phyloP scores from a whole-genome alignment of 2,329 filamentous ascomycete genomes.

The Dactylellina sp. region DNA sequence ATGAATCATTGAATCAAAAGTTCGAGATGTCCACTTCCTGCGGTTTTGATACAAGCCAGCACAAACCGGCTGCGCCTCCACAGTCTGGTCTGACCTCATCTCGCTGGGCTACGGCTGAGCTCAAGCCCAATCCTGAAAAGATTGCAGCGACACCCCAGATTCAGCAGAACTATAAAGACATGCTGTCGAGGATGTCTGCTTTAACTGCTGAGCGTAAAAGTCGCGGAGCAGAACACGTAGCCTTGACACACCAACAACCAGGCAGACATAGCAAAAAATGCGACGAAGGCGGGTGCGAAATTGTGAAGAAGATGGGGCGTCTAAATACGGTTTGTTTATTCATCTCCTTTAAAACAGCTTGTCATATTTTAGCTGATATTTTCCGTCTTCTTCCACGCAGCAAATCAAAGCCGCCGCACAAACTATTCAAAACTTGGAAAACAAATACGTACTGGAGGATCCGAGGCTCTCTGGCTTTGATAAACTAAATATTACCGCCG shows the following conservation, averaged over 20 bases:
- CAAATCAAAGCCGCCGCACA: background rate
- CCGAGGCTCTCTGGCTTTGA: background rate
- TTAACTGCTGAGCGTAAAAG: background rate
- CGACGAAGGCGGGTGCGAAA: background rate
- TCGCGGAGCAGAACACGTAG: background rate
- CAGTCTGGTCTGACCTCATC: constrained; percentile 1
- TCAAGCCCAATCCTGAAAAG: background rate
- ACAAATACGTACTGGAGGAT: constrained; percentile 8
- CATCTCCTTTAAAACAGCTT: background rate
- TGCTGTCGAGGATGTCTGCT: background rate
- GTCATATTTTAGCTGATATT: background rate
- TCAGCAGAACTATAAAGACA: background rate
- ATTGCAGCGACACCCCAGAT: background rate
- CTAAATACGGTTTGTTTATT: background rate
- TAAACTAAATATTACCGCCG: background rate
- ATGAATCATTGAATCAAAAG: background rate
- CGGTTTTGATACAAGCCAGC: constrained; percentile 13
- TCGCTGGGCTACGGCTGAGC: background rate
- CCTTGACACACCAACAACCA: background rate
- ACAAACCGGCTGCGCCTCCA: background rate
- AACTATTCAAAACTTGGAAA: background rate
- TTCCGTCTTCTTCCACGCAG: background rate
- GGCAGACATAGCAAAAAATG: background rate
- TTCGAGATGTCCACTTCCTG: constrained; percentile 10
- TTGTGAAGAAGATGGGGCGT: background rate